Evolutionary conservation across 768 basidiomycete genomes (phyloP).

Genomic region (Leccinellum albellum): DNA sequence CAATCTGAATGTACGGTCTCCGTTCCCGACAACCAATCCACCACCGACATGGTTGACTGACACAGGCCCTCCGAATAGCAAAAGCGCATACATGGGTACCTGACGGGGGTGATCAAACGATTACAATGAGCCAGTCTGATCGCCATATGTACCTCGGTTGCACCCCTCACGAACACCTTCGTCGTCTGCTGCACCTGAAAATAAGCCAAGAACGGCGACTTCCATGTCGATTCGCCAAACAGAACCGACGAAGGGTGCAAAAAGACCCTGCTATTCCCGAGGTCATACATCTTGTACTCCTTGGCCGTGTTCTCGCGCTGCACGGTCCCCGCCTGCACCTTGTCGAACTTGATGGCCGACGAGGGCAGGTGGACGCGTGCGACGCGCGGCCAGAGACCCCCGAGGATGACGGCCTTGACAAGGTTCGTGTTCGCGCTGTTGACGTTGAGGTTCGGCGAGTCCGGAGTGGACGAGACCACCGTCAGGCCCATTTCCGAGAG

Average conservation of each 20-base stretch:
- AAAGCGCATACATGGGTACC: constrained; percentile 83
- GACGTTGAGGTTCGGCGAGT: constrained; percentile 52
- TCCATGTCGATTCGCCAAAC: constrained; percentile 71
- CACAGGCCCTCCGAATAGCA: constrained; percentile 82
- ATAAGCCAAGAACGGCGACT: constrained; percentile 75
- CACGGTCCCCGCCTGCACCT: constrained; percentile 77
- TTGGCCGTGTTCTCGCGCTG: constrained; percentile 81
- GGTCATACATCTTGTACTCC: constrained; percentile 81
- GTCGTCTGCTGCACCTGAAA: constrained; percentile 79
- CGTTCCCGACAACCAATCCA: constrained; percentile 61
- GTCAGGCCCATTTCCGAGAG: constrained; percentile 72
- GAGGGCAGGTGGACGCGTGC: constrained; percentile 72
- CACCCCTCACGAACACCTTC: constrained; percentile 84
- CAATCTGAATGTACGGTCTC: constrained; percentile 54
- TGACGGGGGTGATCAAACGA: constrained; percentile 22
- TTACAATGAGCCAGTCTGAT: not conserved
- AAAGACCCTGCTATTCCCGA: constrained; percentile 62
- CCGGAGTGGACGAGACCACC: constrained; percentile 42
- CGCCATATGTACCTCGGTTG: constrained; percentile 66
- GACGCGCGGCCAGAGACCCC: constrained; percentile 83
- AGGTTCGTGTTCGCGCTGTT: constrained; percentile 69
- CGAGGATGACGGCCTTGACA: constrained; percentile 79
- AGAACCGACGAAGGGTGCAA: constrained; percentile 80
- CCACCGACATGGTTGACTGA: constrained; percentile 76
- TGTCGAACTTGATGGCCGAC: constrained; percentile 78